Percentiles rank a stretch among this genome's conserved stretches.
phyloP scores from a whole-genome alignment of 441 rosid genomes.

The Populus hybrid region DNA sequence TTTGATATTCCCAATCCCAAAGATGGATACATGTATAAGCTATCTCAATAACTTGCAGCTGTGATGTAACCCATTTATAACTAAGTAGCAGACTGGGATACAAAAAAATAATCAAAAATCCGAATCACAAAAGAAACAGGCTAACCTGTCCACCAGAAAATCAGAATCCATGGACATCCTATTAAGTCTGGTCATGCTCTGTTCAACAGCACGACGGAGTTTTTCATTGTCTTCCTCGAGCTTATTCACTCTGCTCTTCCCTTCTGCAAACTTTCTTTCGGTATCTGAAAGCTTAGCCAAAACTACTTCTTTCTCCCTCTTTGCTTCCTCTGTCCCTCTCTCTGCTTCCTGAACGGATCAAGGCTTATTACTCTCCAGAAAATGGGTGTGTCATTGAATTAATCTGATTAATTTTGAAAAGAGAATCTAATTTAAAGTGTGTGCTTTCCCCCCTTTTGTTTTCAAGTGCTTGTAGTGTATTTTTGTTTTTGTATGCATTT shows the following conservation, averaged over 20 bases:
- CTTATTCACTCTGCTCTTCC: constrained; percentile 67
- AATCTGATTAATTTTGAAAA: neutral
- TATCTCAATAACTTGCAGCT: neutral
- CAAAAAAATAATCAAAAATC: neutral
- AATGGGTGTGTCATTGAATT: no score
- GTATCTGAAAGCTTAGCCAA: constrained; percentile 51
- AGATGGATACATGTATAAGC: neutral
- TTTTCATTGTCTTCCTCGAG: constrained; percentile 89
- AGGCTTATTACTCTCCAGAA: neutral
- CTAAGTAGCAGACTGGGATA: neutral
- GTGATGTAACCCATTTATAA: neutral
- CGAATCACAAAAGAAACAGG: neutral
- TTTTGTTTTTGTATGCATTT: neutral
- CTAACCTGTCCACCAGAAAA: constrained; percentile 90
- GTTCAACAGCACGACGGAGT: constrained; percentile 81
- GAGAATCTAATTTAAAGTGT: neutral
- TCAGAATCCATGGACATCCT: constrained; percentile 96
- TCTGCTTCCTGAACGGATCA: constrained; percentile 53
- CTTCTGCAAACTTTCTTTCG: constrained; percentile 61
- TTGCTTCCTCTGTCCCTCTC: constrained; percentile 48
- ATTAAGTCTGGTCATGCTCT: constrained; percentile 95
- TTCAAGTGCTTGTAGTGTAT: neutral
- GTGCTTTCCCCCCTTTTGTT: neutral
- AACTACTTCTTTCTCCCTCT: constrained; percentile 71
- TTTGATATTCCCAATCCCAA: neutral